Evolutionary conservation across 257 asterid genomes (phyloP), one percentile per base, ranked within the genome.

Genomic region (Solanum raphanifolium): DNA sequence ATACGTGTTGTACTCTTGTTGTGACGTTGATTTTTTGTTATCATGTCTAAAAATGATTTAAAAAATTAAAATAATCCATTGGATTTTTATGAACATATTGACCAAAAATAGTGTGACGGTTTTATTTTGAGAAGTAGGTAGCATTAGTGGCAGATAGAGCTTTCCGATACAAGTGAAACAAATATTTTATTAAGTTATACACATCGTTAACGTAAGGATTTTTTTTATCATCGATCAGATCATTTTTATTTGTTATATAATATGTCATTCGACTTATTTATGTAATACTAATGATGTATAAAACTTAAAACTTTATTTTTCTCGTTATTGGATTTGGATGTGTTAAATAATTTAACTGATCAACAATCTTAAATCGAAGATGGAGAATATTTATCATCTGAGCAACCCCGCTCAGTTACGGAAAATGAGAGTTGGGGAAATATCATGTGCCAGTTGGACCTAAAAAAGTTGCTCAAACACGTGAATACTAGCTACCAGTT

Each of bases 401-500:
- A 65, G 0, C 18, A 10, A n/a, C 8, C 0, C 16, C 8, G 1
- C 6, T 27, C 3, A 1, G 3, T 35, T 74, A 74, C 4, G 83
- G 58, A 78, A 41, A 78, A 43, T 43, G 25, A 79, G 16, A 79
- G 66, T 43, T 27, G 18, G 39, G 23, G 36, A 13, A 9, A 78
- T 41, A 43, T 78, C 25, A 41, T 7, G 34, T 41, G 62, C 62
- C 36, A 78, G 7, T 4, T 6, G 10, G 23, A 23, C 39, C 18
- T 16, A 4, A 81, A 29, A 46, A 81, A 46, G 68, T 81, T 81
- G 86, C 69, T 48, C 27, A 27, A 46, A 20, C 87, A 85, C 87
- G 87, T 85, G 87, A 68, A 65, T 18, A 68, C 82, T 66, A 85
- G 66, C 87, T 68, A 85, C 87, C 87, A 66, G 86, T 48, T 82